Evolutionary conservation across 306 rosid species (phyloP), one percentile per base, ranked within the genome.

Genomic region (Astragalus glycyphyllos): DNA sequence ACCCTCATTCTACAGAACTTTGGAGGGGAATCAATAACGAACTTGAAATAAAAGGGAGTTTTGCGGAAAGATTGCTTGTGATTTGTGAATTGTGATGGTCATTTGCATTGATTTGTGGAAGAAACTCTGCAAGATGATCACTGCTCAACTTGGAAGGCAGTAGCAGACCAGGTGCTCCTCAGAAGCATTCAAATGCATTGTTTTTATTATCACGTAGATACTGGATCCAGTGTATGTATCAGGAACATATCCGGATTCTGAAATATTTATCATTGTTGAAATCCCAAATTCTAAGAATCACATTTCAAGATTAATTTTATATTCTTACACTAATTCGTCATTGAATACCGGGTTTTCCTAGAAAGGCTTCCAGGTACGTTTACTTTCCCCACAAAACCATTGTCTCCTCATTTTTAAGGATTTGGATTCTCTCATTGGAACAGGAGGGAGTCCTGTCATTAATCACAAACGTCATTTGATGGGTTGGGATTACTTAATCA

Each of bases 31-130:
- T 46, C 46, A 11, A 17, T 29, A 42, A 41, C 2, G 26, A 12
- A 32, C 7, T 50, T 23, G 42, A 56, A 29, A 48, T 41, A 31
- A 51, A 59, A 74, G 58, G 68, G 66, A 62, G 47, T 58, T 72
- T 54, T 47, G 51, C 26, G 14, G 7, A 81, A 49, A 60, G 60
- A 32, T 66, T 58, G 76, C n/a, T n/a, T n/a, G n/a, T n/a, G n/a
- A 58, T 4, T 35, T 48, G 65, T 47, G 59, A 68, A 3, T 26
- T 37, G 68, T 41, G 67, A 35, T 46, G 64, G 45, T 65, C 72
- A 51, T 59, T 75, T 44, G 67, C 17, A 11, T 58, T 56, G 55
- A 10, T 48, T 48, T 55, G 14, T 53, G 49, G 49, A 64, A 61
- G 66, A 69, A 62, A 61, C 68, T 54, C 35, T n/a, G 7, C 2